Conservation (phyloP, 106 monocot species). For the Acorus gramineus region DNA sequence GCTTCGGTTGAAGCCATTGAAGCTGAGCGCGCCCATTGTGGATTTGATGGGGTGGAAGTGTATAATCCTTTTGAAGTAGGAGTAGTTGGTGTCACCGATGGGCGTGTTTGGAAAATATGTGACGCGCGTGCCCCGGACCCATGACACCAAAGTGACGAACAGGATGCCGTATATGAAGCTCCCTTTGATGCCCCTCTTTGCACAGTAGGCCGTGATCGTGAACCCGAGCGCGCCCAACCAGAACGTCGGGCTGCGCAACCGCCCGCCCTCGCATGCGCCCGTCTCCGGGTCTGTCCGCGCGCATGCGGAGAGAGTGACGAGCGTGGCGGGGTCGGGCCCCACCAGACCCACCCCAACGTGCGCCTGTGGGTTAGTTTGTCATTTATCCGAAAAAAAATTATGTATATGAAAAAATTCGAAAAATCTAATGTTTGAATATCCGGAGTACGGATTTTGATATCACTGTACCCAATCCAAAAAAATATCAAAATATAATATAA, state of each 20-base stretch:
- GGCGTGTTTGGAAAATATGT: slow-evolving; percentile 47
- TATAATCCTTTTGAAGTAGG: slow-evolving; percentile 47
- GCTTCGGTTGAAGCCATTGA: slow-evolving; percentile 21
- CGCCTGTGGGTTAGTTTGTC: background rate
- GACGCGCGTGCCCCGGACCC: slow-evolving; percentile 43
- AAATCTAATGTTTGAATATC: too few relatives aligned
- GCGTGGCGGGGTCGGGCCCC: slow-evolving; percentile 42
- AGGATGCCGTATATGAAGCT: slow-evolving; percentile 61
- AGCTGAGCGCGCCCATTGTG: slow-evolving; percentile 33
- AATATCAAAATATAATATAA: too few relatives aligned
- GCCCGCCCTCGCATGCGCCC: slow-evolving; percentile 27
- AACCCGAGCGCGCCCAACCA: slow-evolving; percentile 66
- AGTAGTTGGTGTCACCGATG: slow-evolving; percentile 22
- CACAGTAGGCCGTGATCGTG: slow-evolving; percentile 33
- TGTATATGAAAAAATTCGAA: too few relatives aligned
- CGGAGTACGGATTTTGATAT: too few relatives aligned
- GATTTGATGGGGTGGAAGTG: slow-evolving; percentile 41
- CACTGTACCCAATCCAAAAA: too few relatives aligned
- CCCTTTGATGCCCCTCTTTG: slow-evolving; percentile 31
- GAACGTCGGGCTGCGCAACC: slow-evolving; percentile 52
- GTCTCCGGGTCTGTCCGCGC: slow-evolving; percentile 14
- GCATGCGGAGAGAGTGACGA: slow-evolving; percentile 48
- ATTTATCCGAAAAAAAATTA: too few relatives aligned
- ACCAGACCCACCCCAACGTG: slow-evolving; percentile 47
- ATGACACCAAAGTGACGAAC: slow-evolving; percentile 57